Percentiles rank a stretch among this genome's conserved stretches.
These are phyloP conservation scores for Raphidocelis subcapitata DNA, from an alignment of 139 green algal species.

Conservation along the genomic window DNA sequence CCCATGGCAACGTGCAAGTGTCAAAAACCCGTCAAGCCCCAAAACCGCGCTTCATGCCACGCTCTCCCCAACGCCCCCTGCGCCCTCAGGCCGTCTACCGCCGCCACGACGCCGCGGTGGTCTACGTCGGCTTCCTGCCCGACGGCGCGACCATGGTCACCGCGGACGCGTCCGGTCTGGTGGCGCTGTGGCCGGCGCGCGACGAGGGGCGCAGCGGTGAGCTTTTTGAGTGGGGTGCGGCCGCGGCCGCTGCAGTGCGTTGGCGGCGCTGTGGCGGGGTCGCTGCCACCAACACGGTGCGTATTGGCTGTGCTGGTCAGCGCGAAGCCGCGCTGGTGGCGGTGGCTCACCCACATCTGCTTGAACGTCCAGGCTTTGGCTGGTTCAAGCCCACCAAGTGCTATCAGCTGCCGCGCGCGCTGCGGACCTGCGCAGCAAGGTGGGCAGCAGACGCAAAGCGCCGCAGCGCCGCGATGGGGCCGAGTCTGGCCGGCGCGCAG, in stretches of 20 bases:
- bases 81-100: constrained; percentile 37
- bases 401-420: constrained; percentile 35
- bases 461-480: too few relatives aligned
- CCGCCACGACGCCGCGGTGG: constrained; percentile 32
- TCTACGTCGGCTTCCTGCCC: constrained; percentile 44
- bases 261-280: not conserved
- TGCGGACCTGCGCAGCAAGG: constrained; percentile 30
- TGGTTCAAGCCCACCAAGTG: constrained; percentile 37
- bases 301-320: too few relatives aligned
- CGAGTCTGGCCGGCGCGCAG: too few relatives aligned
- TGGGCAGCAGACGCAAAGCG: too few relatives aligned
- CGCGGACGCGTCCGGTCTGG: constrained; percentile 28
- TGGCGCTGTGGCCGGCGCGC: constrained; percentile 24
- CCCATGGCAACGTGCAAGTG: too few relatives aligned
- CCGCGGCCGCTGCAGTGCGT: not conserved
- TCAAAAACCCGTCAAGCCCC: too few relatives aligned
- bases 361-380: constrained; percentile 37
- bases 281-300: not conserved
- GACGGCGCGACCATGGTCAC: constrained; percentile 37
- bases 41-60: too few relatives aligned
- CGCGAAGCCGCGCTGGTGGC: too few relatives aligned
- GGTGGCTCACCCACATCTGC: too few relatives aligned
- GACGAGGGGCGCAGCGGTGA: not conserved
- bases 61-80: too few relatives aligned
- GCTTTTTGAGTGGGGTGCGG: not conserved